Percentiles rank a stretch among this genome's conserved stretches.
Conservation (phyloP, 2,329 filamentous ascomycete species). For the Acephala macrosclerotiorum region DNA sequence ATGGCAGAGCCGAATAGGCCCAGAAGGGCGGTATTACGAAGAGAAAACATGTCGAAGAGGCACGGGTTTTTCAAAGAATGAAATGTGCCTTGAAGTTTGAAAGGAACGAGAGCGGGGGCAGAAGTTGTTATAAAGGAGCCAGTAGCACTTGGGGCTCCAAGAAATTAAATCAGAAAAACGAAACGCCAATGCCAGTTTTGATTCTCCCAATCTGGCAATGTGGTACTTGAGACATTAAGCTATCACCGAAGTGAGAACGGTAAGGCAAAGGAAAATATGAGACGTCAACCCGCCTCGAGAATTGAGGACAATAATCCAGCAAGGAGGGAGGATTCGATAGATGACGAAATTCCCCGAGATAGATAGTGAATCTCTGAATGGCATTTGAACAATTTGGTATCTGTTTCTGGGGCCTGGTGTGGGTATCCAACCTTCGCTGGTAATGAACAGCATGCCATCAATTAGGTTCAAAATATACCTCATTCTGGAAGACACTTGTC, state of each 20-base stretch:
- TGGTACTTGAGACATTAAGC: background rate
- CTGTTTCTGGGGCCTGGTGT: too few species aligned
- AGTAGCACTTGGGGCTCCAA: too few species aligned
- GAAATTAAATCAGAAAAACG: background rate
- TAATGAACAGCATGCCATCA: too few species aligned
- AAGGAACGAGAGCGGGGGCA: background rate
- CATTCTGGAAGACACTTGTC: background rate
- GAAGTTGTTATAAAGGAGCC: background rate
- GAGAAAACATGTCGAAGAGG: background rate
- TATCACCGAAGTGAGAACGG: background rate
- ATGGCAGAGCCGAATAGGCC: background rate
- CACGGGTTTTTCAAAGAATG: background rate
- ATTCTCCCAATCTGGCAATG: background rate
- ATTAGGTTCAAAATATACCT: background rate
- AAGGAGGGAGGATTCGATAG: too few species aligned
- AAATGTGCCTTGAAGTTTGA: background rate
- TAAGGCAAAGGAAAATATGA: constrained; percentile 2
- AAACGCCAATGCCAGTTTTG: background rate
- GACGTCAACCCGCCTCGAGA: background rate
- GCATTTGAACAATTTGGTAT: too few species aligned
- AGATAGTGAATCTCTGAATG: too few species aligned
- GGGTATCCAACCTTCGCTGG: too few species aligned
- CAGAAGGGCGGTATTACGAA: background rate
- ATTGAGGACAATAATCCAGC: too few species aligned
- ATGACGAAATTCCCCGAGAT: too few species aligned